Evolutionary conservation across 805 yeast genomes (phyloP), one percentile per base, ranked within the genome.

Genomic region (Saccharomycopsis sp.): DNA sequence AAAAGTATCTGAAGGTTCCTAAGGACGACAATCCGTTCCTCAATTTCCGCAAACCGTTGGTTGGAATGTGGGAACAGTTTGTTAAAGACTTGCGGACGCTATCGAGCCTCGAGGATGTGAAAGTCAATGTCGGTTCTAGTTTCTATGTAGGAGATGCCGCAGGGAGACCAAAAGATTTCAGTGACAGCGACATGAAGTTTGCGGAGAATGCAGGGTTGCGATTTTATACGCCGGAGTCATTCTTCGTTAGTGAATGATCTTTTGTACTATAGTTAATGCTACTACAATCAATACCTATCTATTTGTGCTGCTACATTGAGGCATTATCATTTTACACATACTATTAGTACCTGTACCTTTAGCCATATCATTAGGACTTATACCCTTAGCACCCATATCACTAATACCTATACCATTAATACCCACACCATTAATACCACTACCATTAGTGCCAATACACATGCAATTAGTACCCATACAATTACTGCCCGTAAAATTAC

Each of bases 71-170:
- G 84, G 69, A 76, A 0, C 78, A 76, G 54, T 73, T 87, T 38
- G 60, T 65, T 3, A 64, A 69, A 15, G 84, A 80, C 64, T 60
- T 82, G 14, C 59, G 65, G 25, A 55, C 35, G 3, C n/a, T 54
- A 9, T 7, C 47, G 1, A 52, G 12, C 55, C 52, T 54, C 22
- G 47, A 34, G 14, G 41, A 50, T 3, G 53, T 54, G 0, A 65
- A 67, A 1, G 62, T 63, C 0, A 58, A 59, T 7, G 64, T 84
- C 1, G 84, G 83, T 64, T 63, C 70, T 8, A 80, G 89, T 55
- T 75, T 84, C 56, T 94, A 73, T 69, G 92, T 91, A n/a, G 99
- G 99, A 3, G 99, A 93, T 73, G 98, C 98, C 0, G 98, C 97
- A 3, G 99, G 98, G 0, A 75, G 98, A 56, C 66, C 68, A 1